These are phyloP conservation scores for Rhodotorula diobovata DNA, from an alignment of 768 basidiomycete genomes.

Conservation along the genomic window DNA sequence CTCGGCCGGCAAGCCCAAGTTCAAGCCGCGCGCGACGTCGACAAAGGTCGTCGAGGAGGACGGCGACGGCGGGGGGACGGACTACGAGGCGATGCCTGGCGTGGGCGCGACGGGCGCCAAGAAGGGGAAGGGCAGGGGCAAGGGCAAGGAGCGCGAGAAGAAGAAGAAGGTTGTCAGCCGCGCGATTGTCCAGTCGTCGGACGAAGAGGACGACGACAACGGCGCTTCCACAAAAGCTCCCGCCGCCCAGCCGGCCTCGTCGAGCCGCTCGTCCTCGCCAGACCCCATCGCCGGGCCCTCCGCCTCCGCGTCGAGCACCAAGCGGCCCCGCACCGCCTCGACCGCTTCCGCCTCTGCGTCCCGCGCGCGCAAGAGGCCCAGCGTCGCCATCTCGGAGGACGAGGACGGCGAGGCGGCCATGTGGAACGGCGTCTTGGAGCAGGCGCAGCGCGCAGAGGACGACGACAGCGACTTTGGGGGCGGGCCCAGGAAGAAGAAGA, in stretches of 20 bases:
- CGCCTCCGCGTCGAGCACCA: background rate
- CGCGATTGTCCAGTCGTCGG: background rate
- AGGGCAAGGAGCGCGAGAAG: background rate
- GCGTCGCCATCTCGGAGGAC: conserved; percentile 13
- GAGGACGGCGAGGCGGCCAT: background rate
- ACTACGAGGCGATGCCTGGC: conserved; percentile 7
- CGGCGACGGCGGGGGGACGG: background rate
- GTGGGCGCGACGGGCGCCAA: background rate
- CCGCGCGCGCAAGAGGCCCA: background rate
- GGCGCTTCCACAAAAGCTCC: too few species aligned
- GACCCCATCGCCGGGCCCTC: conserved; percentile 2
- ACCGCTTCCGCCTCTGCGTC: background rate
- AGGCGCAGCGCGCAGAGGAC: background rate
- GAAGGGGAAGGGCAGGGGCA: background rate
- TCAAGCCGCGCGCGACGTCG: background rate
- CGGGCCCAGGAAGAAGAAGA: conserved; percentile 1
- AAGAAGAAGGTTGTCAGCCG: background rate
- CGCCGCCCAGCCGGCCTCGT: too few species aligned
- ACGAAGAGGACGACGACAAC: background rate
- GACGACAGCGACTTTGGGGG: background rate
- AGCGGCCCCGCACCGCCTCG: background rate
- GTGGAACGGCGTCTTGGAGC: rapidly evolving
- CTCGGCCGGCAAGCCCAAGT: background rate
- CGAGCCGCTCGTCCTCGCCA: background rate
- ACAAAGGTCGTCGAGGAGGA: background rate